Conservation (phyloP, 2,329 filamentous ascomycete species). For the Aschersonia sp. region DNA sequence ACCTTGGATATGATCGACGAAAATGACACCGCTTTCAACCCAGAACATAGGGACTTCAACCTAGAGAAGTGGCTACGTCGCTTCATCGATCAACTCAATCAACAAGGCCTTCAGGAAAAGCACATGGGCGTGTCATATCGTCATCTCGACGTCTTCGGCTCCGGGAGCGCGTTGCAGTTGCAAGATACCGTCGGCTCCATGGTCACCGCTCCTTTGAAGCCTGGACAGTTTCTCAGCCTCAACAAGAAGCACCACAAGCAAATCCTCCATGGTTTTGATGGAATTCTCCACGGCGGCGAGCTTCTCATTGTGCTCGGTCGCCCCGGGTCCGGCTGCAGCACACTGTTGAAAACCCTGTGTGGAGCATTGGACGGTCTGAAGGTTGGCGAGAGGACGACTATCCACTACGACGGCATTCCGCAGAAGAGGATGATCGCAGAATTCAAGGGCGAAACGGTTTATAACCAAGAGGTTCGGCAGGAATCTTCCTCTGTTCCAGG, state of each 20-base stretch:
- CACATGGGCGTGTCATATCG: slow-evolving; percentile 49
- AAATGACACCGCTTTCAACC: slow-evolving; percentile 20
- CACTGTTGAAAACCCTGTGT: slow-evolving; percentile 45
- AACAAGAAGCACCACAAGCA: slow-evolving; percentile 33
- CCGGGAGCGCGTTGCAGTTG: slow-evolving; percentile 51
- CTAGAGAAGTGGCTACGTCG: slow-evolving; percentile 24
- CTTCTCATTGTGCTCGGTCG: slow-evolving; percentile 55
- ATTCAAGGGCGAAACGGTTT: slow-evolving; percentile 53
- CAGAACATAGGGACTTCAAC: slow-evolving; percentile 23
- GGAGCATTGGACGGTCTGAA: slow-evolving; percentile 45
- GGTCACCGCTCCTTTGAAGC: slow-evolving; percentile 40
- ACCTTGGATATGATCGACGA: slow-evolving; percentile 10
- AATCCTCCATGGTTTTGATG: slow-evolving; percentile 51
- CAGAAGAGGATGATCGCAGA: slow-evolving; percentile 38
- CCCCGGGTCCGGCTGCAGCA: slow-evolving; percentile 50
- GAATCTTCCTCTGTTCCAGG: not conserved
- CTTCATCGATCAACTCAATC: slow-evolving; percentile 28
- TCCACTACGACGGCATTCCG: slow-evolving; percentile 51
- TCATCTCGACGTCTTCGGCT: slow-evolving; percentile 51
- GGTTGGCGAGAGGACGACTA: slow-evolving; percentile 30
- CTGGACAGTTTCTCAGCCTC: slow-evolving; percentile 39
- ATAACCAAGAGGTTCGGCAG: slow-evolving; percentile 51
- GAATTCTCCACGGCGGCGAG: slow-evolving; percentile 48
- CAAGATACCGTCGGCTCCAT: slow-evolving; percentile 52
- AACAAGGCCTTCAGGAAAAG: slow-evolving; percentile 37